Percentiles rank a stretch among this genome's conserved stretches.
Conservation (phyloP, 495 filamentous ascomycete genomes). For the Penicillium bialowiezense region DNA sequence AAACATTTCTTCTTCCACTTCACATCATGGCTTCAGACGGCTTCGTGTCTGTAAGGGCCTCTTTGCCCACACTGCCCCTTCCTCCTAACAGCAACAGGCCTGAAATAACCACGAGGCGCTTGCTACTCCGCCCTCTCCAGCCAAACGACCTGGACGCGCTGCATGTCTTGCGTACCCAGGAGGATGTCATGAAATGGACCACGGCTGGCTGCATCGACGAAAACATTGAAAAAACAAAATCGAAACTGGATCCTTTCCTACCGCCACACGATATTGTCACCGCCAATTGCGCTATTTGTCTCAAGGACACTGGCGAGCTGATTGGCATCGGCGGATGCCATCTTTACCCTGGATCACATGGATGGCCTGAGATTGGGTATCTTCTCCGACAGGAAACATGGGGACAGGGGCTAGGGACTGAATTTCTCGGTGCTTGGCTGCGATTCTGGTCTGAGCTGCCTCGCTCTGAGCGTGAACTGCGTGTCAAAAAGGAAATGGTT, state of each 20-base stretch:
- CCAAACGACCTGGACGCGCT: slow-evolving; percentile 37
- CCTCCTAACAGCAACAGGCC: slow-evolving; percentile 4
- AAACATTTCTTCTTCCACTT: neutral
- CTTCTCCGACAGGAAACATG: slow-evolving; percentile 42
- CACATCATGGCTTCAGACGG: slow-evolving; percentile 1
- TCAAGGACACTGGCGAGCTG: slow-evolving; percentile 15
- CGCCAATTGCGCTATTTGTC: slow-evolving; percentile 42
- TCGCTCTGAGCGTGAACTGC: slow-evolving; percentile 29
- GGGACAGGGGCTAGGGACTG: slow-evolving; percentile 44
- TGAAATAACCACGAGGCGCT: slow-evolving; percentile 37
- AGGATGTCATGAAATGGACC: slow-evolving; percentile 51
- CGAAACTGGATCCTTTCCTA: slow-evolving; percentile 28
- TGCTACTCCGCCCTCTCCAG: slow-evolving; percentile 38
- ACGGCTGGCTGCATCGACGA: slow-evolving; percentile 30
- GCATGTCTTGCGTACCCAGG: slow-evolving; percentile 41
- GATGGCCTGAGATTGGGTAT: slow-evolving; percentile 46
- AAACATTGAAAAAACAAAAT: slow-evolving; percentile 29
- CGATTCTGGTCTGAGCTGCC: slow-evolving; percentile 35
- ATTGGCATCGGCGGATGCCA: slow-evolving; percentile 20
- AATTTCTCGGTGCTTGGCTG: slow-evolving; percentile 42
- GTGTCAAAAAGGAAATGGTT: slow-evolving; percentile 15
- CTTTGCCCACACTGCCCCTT: slow-evolving; percentile 11
- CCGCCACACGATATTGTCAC: slow-evolving; percentile 22
- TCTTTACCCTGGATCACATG: slow-evolving; percentile 10
- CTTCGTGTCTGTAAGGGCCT: slow-evolving; percentile 7